A percentile compares a stretch with the other conserved stretches of the same genome.
Evolutionary conservation across 1,284 basidiomycete genomes (phyloP).

Genomic region (Irpex lacteus): DNA sequence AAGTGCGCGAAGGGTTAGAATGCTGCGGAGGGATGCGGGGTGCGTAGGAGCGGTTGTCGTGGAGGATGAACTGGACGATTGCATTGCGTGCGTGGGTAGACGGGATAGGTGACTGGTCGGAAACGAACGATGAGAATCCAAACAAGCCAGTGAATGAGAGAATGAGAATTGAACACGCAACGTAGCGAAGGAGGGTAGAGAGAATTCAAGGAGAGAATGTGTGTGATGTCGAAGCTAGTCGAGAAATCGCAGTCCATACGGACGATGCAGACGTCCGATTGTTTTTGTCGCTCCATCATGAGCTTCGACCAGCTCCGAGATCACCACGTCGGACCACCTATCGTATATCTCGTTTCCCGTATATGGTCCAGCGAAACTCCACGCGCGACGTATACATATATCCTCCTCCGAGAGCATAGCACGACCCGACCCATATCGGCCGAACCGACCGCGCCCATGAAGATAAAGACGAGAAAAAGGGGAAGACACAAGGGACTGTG

Average conservation of each 20-base stretch:
- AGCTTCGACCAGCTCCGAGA: slow-evolving; percentile 1
- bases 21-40: not conserved
- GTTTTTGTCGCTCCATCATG: slow-evolving; percentile 11
- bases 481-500: slow-evolving; percentile 21
- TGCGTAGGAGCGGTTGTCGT: no score
- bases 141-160: not conserved
- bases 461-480: slow-evolving; percentile 19
- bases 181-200: not conserved
- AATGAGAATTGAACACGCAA: not conserved
- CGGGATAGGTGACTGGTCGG: not conserved
- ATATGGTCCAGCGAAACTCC: not conserved
- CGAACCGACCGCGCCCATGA: slow-evolving; percentile 12
- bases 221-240: slow-evolving; percentile 8
- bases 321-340: not conserved
- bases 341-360: not conserved
- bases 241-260: slow-evolving; percentile 7
- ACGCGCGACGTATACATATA: not conserved
- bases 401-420: not conserved
- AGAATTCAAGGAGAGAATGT: not conserved
- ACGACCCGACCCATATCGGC: slow-evolving; percentile 2
- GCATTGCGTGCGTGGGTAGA: not conserved
- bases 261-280: slow-evolving; percentile 6
- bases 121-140: not conserved
- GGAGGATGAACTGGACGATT: no score
- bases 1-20: slow-evolving; percentile 1